A percentile compares a stretch with the other conserved stretches of the same genome.
Conservation (phyloP, 192 early-diverging fungal species). For the Lobosporangium transversale region DNA sequence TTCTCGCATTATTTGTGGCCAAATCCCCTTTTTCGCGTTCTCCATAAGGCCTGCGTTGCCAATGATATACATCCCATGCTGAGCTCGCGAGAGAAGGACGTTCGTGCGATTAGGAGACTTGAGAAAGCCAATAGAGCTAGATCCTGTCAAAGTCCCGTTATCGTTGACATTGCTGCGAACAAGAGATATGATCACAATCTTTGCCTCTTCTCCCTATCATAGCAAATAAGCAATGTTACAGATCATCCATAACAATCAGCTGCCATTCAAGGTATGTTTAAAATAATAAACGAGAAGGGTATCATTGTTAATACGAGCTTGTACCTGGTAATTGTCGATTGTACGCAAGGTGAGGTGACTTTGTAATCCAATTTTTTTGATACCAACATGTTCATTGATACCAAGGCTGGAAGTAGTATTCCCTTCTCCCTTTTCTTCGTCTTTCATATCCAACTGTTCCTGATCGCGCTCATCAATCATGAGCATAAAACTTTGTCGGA, state of each 20-base stretch:
- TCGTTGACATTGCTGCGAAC: slow-evolving; percentile 45
- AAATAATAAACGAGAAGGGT: background rate
- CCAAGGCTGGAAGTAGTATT: no score
- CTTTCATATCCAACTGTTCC: slow-evolving; percentile 28
- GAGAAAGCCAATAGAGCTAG: slow-evolving; percentile 61
- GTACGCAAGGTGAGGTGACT: slow-evolving; percentile 54
- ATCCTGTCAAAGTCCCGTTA: background rate
- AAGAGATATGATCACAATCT: slow-evolving; percentile 56
- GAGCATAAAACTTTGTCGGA: slow-evolving; percentile 34
- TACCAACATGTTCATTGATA: background rate
- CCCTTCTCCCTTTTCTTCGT: slow-evolving; percentile 21
- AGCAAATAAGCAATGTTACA: no score
- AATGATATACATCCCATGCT: slow-evolving; percentile 68
- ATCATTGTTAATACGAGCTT: background rate
- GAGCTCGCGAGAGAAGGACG: slow-evolving; percentile 65
- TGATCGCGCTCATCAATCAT: slow-evolving; percentile 54
- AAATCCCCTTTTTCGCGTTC: slow-evolving; percentile 36
- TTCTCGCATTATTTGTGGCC: slow-evolving; percentile 55
- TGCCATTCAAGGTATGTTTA: background rate
- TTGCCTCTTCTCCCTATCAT: slow-evolving; percentile 53
- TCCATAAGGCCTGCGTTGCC: slow-evolving; percentile 58
- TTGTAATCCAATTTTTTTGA: slow-evolving; percentile 26
- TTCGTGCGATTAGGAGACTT: slow-evolving; percentile 65
- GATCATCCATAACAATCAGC: background rate
- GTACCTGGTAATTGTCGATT: slow-evolving; percentile 59